Conservation (phyloP, 148 eudicot genomes). For the Chenopodium formosanum region DNA sequence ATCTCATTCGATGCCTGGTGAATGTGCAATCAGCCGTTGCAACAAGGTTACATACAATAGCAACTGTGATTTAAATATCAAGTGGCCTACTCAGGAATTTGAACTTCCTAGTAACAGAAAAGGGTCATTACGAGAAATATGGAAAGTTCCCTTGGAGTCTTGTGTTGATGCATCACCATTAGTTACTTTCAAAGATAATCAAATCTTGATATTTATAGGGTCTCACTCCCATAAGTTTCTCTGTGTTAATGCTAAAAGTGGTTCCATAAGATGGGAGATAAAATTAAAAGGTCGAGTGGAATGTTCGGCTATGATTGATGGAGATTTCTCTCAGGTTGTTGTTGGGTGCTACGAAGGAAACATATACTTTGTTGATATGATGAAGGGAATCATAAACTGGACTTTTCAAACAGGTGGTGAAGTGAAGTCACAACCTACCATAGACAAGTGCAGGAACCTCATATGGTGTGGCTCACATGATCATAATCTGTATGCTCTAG, state of each 20-base stretch:
- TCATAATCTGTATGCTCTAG: conserved; percentile 75
- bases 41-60: conserved; percentile 44
- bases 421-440: conserved; percentile 79
- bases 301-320: conserved; percentile 72
- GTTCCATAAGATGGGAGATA: conserved; percentile 63
- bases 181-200: conserved; percentile 47
- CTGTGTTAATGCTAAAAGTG: conserved; percentile 73
- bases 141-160: conserved; percentile 81
- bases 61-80: conserved; percentile 24
- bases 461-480: conserved; percentile 98
- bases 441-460: conserved; percentile 64
- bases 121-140: conserved; percentile 47
- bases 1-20: conserved; percentile 19
- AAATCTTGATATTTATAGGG: conserved; percentile 61
- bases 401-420: conserved; percentile 78
- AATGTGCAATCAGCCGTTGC: conserved; percentile 60
- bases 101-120: conserved; percentile 42
- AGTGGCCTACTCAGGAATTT: conserved; percentile 29
- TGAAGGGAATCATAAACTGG: conserved; percentile 62
- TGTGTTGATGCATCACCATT: conserved; percentile 97
- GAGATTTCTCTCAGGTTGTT: conserved; percentile 70
- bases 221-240: conserved; percentile 77
- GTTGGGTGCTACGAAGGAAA: conserved; percentile 92
- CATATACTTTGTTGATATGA: conserved; percentile 69
- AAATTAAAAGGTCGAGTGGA: conserved; percentile 73